Base-by-base conservation (phyloP, 2,329 filamentous ascomycete species). In the Alternaria metachromatica region DNA sequence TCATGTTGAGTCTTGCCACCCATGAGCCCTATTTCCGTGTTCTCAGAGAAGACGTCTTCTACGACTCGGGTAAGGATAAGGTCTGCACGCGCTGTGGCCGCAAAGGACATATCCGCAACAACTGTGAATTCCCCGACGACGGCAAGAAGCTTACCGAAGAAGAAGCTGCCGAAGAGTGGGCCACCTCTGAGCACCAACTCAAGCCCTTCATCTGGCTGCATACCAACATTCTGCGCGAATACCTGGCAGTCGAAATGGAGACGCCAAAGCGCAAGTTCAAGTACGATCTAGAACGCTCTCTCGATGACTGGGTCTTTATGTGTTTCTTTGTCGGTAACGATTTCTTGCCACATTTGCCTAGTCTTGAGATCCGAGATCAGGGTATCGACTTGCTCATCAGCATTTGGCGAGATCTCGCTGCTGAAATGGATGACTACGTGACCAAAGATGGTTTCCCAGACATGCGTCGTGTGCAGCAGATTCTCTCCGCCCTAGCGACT, bases 151-250 rank as follows among this genome's bases (percentile, higher is more conserved):
- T 90, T 70, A 92, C 93, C 72, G 92, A 96, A 76, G 96, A 97
- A 78, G 88, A 92, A 67, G 89, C 89, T 67, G 87, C 85, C 43
- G 82, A 85, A 43, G 75, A 77, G 62, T 77, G 75, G 76, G 69
- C 68, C 33, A 63, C 65, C 2, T 64, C 71, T 18, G 56, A 76
- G 23, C 75, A 77, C 50, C 82, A 88, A 20, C 83, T 92, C 65
- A 98, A 99, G 81, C 96, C 96, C 3, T 98, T 97, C 78, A 97
- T 99, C 72, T 99, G 96, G 96, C 89, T 99, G 28, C 94, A 98
- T 80, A 95, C 99, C 59, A 91, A 93, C 25, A 87, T 97, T 55
- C 83, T 99, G 59, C 89, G 96, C 74, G 96, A 99, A 81, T 99
- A 99, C 78, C 86, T 99, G 58, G 94, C 91, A 62, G 90, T 93